Base-by-base conservation (phyloP, 352 stramenopile genomes). In the Pythium aristosporum region DNA sequence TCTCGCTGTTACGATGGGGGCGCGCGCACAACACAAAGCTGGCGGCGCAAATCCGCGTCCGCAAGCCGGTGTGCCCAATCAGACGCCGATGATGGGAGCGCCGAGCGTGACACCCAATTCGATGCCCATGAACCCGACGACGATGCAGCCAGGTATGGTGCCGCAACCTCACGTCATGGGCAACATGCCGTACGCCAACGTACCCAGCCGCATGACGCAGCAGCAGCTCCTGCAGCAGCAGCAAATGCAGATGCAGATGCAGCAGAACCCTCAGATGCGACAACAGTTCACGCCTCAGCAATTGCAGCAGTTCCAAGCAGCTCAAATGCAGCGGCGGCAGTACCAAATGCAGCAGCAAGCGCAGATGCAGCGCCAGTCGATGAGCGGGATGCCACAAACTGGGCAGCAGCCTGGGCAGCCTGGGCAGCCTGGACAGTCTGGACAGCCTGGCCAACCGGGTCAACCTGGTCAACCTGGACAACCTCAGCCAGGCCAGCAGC, bases 1-100 rank as follows among this genome's bases (percentile, higher is more conserved):
- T 71, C 77, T 99, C 37, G 97, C 97, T 8, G 87, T 96, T 25
- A 96, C 85, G 8, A 96, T 94, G 87, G 87, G 87, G 37, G 85
- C 85, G 12, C 80, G 85, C 18, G 85, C 85, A 1, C 83, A 94
- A 44, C 85, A 94, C 70, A 94, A 94, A 63, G 72, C 82, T 34
- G 79, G 71, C 44, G 39, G 39, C 2, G 62, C 68, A 34, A 87
- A 85, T 39, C 71, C 78, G 56, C 77, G 80, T 30, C 68, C 73
- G 41, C 69, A 69, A 15, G 75, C 57, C 39, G 63, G 58, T 57
- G 63, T 65, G 0, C 51, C 68, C 23, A 72, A 65, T 6, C 78
- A 76, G 44, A 67, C 73, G 16, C 65, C 60, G 3, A 85, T 88
- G 73, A 88, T 89, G 75, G 61, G 57, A 30, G 54, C 58, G 15